These are phyloP conservation scores for Dactylonectria estremocensis DNA, from an alignment of 2,329 filamentous ascomycete species.

Conservation along the genomic window DNA sequence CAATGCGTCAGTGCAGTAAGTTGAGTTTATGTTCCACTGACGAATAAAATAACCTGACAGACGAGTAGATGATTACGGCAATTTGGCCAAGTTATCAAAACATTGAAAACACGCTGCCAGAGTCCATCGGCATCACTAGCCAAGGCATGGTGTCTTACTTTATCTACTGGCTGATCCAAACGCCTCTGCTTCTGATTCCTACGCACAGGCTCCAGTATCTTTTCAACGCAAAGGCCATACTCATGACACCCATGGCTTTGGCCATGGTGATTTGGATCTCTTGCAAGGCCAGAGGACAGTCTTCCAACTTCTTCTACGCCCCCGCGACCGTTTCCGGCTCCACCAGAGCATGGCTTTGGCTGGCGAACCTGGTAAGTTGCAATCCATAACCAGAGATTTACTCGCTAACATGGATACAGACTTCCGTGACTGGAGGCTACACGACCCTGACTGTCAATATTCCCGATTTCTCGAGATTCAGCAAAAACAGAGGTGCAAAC, in stretches of 20 bases:
- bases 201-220: slow-evolving; percentile 55
- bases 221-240: slow-evolving; percentile 53
- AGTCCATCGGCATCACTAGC: slow-evolving; percentile 51
- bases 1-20: slow-evolving; percentile 17
- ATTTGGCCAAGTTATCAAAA: slow-evolving; percentile 58
- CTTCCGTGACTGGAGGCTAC: slow-evolving; percentile 65
- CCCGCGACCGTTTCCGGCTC: slow-evolving; percentile 53
- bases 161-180: slow-evolving; percentile 64
- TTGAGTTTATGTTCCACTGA: neutral
- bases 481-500: neutral
- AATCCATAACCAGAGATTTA: neutral
- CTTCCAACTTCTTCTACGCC: slow-evolving; percentile 44
- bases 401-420: slow-evolving; percentile 31
- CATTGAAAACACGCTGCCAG: slow-evolving; percentile 57
- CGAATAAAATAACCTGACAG: neutral
- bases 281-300: slow-evolving; percentile 7
- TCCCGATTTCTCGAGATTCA: slow-evolving; percentile 52
- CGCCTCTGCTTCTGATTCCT: slow-evolving; percentile 57
- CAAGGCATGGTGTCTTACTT: slow-evolving; percentile 61
- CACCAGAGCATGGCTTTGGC: slow-evolving; percentile 59
- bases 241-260: slow-evolving; percentile 36
- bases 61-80: slow-evolving; percentile 51
- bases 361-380: slow-evolving; percentile 53
- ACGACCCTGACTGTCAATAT: slow-evolving; percentile 66
- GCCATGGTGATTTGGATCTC: slow-evolving; percentile 51